phyloP scores from a whole-genome alignment of 352 stramenopile genomes.

The Globisporangium radiosum region DNA sequence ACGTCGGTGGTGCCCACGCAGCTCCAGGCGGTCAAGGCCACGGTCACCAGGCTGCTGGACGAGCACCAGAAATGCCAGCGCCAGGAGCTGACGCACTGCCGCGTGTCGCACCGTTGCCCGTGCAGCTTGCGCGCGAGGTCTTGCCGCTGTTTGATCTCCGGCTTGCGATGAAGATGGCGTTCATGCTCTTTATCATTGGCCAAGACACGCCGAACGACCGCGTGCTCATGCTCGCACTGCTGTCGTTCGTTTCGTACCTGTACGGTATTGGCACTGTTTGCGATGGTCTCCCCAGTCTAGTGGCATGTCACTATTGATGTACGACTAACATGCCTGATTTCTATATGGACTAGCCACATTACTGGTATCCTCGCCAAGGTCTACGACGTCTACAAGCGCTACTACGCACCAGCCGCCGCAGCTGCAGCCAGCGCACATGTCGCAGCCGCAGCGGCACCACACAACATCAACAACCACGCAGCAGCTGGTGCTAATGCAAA shows the following conservation, averaged over 20 bases:
- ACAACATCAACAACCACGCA: slow-evolving; percentile 13
- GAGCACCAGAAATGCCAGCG: not conserved
- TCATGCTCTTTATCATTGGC: slow-evolving; percentile 87
- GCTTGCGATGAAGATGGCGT: slow-evolving; percentile 79
- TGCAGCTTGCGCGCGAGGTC: slow-evolving; percentile 50
- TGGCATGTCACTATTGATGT: too few relatives aligned
- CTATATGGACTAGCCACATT: slow-evolving; percentile 37
- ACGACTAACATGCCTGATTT: not conserved
- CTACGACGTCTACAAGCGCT: slow-evolving; percentile 60
- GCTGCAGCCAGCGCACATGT: slow-evolving; percentile 5
- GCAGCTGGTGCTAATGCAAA: slow-evolving; percentile 8
- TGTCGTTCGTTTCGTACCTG: slow-evolving; percentile 73
- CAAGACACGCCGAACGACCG: slow-evolving; percentile 76
- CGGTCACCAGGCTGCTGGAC: slow-evolving; percentile 5
- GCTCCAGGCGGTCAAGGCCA: not conserved
- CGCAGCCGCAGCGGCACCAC: not conserved
- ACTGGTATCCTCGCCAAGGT: slow-evolving; percentile 80
- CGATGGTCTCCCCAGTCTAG: too few relatives aligned
- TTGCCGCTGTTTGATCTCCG: slow-evolving; percentile 62
- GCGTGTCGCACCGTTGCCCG: slow-evolving; percentile 21
- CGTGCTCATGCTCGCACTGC: slow-evolving; percentile 61
- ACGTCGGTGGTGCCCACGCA: slow-evolving; percentile 1
- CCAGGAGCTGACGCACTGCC: slow-evolving; percentile 2
- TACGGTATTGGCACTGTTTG: slow-evolving; percentile 5
- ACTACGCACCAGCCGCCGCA: slow-evolving; percentile 14